Base-by-base conservation (phyloP, 192 early-diverging fungal genomes). In the Ambispora gerdemannii region DNA sequence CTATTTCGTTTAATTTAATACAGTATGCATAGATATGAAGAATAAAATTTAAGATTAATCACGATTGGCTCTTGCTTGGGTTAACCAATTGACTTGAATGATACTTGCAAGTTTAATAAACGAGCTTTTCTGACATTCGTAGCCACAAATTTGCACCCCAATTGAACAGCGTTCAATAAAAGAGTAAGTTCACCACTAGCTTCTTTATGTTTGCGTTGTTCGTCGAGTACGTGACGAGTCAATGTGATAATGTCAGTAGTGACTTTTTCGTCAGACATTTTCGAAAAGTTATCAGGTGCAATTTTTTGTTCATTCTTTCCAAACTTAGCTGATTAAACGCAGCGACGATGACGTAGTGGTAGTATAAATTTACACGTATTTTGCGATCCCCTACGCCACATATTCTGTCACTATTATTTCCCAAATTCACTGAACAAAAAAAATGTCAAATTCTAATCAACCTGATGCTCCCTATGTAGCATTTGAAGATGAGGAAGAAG, bases 131-230 rank as follows among this genome's bases (percentile, higher is more conserved):
- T 88, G 72, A 98, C 95, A 62, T 94, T 95, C 61, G 95, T 90
- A 71, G 94, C 92, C 63, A 98, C 95, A 80, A 95, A 98, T 80
- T 97, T 98, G 84, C 95, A 96, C 25, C 95, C 93, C 53, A 93
- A 84, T 74, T 93, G 91, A 79, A 98, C 91, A 22, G 95, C 84
- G 67, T 85, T 87, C 67, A 98, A 86, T 19, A 97, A 89, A 25
- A 97, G 79, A 31, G 93, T 92, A 63, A 98, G 88, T 81, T 98
- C 97, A 72, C 97, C 97, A 24, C 90, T 92, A 30, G 95, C 93
- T 52, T 94, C 92, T 72, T 87, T 85, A 75, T 87, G 80, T 67
- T 80, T 76, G 77, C 92, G 92, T 87, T 98, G 97, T 81, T 93
- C 87, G 72, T 85, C 84, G 56, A 98, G 87, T 71, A 98, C 95